Base-by-base conservation (phyloP, 202 grass and related monocot genomes). In the Cymbopogon flexuosus region DNA sequence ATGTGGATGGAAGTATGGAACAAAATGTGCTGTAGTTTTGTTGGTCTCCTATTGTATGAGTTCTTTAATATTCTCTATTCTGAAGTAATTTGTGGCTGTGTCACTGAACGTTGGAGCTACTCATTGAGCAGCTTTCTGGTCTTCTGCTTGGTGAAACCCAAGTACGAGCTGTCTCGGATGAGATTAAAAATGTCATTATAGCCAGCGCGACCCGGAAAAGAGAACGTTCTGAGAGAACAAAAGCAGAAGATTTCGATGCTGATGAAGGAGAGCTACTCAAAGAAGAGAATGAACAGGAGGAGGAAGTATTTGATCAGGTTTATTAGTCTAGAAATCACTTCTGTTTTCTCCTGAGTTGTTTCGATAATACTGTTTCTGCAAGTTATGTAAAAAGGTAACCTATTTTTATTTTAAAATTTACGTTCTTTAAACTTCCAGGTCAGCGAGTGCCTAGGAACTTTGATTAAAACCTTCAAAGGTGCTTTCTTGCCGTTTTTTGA, bases 221-320 rank as follows among this genome's bases (percentile, higher is more conserved):
- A 39, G 96, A 96, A 47, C 93, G 93, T 41, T 72, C 87, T 3
- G 93, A 99, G 19, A 84, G 96, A 77, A 84, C 93, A 8, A 99
- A 96, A 80, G 96, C 90, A 0, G 96, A 99, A 81, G 96, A 99
- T 84, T 99, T 99, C 76, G 96, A 99, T 87, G 96, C 90, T 3
- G 96, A 99, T 75, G 96, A 99, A 88, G 93, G 92, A 40, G 96
- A 99, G 83, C 58, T 99, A 66, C 90, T 99, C 35, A 83, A 99
- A 87, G 96, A 99, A 93, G 96, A 99, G 80, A 99, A 96, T 79
- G 96, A 99, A 76, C 87, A 99, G 81, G 96, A 99, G 72, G 96
- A 99, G 68, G 96, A 99, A 89, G 92, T 99, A 54, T 99, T 99
- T 84, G 93, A 99, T 82, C 90, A 93, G 93, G 96, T 93, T 66